Evolutionary conservation across 345 rosid genomes (phyloP), one percentile per base, ranked within the genome.

Genomic region (Fremontodendron californicum): DNA sequence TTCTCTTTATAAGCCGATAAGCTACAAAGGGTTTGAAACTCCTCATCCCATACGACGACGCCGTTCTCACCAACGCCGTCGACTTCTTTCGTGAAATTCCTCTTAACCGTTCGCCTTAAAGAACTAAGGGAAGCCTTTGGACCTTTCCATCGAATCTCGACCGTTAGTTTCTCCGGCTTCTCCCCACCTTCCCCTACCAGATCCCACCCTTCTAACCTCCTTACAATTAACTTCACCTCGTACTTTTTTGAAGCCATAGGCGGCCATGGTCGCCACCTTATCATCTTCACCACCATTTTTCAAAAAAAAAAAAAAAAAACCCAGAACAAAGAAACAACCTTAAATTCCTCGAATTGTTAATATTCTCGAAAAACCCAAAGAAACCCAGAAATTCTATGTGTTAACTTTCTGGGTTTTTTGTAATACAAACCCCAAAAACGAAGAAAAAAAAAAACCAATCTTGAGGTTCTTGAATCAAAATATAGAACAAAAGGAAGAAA

Each of bases 211-310:
- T 95, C 97, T 81, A 95, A 76, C 82, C 89, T 84, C 84, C 80
- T 75, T 42, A 95, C 90, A 9, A 80, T 79, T 54, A 93, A 70
- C 80, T 81, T 88, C 74, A 90, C 98, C 88, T 90, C 94, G 82
- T 89, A 93, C 80, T 93, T 92, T 81, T 78, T 89, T 80, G 94
- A 82, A 23, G 85, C 87, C 79, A 86, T 83, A 2, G 98, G 94
- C 76, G 97, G 97, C 94, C 97, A 90, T 23, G 97, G 98, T 76
- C 98, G 89, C 97, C 99, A 92, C 85, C 89, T 89, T 94, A 96
- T 96, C 99, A 93, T 96, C 92, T 92, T 93, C 79, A 87, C 99
- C 85, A 91, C 98, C 98, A 91, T 91, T 85, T 75, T 71, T 65
- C 77, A 75, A 64, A 15, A 5, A 2, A 39, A 75, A 4, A n/a